phyloP scores from a whole-genome alignment of 2,329 filamentous ascomycete genomes.

The Mycocentrospora acerina region DNA sequence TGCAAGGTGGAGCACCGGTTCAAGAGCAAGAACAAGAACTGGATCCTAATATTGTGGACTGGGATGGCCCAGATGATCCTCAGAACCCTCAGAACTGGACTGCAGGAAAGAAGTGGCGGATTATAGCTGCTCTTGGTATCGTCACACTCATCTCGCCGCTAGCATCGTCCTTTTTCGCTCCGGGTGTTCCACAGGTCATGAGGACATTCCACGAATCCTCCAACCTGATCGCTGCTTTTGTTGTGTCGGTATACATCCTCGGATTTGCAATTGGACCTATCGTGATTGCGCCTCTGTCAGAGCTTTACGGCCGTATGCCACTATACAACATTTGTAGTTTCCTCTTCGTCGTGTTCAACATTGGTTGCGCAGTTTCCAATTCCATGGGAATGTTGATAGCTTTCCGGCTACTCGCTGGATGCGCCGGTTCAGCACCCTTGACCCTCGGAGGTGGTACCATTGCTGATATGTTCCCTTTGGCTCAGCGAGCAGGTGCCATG shows the following conservation, averaged over 20 bases:
- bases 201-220: conserved; percentile 31
- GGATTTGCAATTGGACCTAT: conserved; percentile 43
- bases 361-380: conserved; percentile 42
- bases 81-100: conserved; percentile 45
- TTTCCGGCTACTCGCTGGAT: conserved; percentile 41
- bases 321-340: conserved; percentile 46
- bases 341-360: conserved; percentile 55
- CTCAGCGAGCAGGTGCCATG: conserved; percentile 40
- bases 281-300: conserved; percentile 40
- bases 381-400: conserved; percentile 42
- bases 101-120: conserved; percentile 38
- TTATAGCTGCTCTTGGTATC: conserved; percentile 35
- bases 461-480: conserved; percentile 38
- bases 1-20: conserved; percentile 12
- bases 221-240: conserved; percentile 36
- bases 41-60: conserved; percentile 36
- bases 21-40: conserved; percentile 9
- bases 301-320: conserved; percentile 36
- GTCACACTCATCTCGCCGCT: conserved; percentile 44
- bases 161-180: conserved; percentile 52
- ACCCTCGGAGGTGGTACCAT: conserved; percentile 41
- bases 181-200: conserved; percentile 59
- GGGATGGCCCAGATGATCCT: conserved; percentile 41
- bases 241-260: conserved; percentile 43
- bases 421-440: conserved; percentile 34